A percentile compares a stretch with the other conserved stretches of the same genome.
Evolutionary conservation across 2,329 filamentous ascomycete species (phyloP).

Genomic region (Coniochaeta hoffmannii): DNA sequence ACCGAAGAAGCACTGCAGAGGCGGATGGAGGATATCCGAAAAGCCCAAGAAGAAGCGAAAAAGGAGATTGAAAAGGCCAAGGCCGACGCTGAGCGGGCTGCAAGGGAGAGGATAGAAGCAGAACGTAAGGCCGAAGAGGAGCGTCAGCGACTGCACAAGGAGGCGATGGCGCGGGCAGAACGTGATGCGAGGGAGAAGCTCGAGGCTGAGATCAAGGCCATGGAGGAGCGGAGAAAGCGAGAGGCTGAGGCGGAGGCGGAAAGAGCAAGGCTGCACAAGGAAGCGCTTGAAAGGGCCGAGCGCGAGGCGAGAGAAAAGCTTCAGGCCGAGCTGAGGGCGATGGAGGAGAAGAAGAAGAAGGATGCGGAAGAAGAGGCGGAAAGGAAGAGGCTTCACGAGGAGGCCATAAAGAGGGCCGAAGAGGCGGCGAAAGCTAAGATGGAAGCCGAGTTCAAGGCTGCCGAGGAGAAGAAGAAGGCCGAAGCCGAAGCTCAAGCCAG

Average conservation of each 20-base stretch:
- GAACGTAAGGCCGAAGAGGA: constrained; percentile 30
- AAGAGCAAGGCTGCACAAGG: constrained; percentile 19
- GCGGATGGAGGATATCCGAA: constrained; percentile 22
- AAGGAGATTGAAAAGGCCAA: constrained; percentile 40
- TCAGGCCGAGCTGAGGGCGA: constrained; percentile 31
- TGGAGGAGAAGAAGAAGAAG: constrained; percentile 35
- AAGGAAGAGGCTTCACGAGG: constrained; percentile 31
- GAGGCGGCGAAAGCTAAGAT: constrained; percentile 30
- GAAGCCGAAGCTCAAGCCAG: constrained; percentile 42
- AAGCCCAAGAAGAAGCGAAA: constrained; percentile 36
- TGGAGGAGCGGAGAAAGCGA: constrained; percentile 33
- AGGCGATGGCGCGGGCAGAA: constrained; percentile 25
- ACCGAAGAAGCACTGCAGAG: constrained; percentile 15
- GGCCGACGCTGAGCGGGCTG: constrained; percentile 35
- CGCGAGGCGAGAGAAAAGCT: constrained; percentile 26
- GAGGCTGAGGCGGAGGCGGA: constrained; percentile 34
- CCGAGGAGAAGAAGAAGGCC: constrained; percentile 31
- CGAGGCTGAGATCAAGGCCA: constrained; percentile 28
- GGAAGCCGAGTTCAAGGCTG: constrained; percentile 25
- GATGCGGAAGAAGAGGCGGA: constrained; percentile 33
- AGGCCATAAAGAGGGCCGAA: constrained; percentile 28
- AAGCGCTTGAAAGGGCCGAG: constrained; percentile 22
- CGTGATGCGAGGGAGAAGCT: constrained; percentile 23
- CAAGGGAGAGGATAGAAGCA: constrained; percentile 30
- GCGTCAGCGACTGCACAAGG: constrained; percentile 21